A percentile compares a stretch with the other conserved stretches of the same genome.
Conservation (phyloP, 495 filamentous ascomycete species). For the Parathielavia hyrcaniae region DNA sequence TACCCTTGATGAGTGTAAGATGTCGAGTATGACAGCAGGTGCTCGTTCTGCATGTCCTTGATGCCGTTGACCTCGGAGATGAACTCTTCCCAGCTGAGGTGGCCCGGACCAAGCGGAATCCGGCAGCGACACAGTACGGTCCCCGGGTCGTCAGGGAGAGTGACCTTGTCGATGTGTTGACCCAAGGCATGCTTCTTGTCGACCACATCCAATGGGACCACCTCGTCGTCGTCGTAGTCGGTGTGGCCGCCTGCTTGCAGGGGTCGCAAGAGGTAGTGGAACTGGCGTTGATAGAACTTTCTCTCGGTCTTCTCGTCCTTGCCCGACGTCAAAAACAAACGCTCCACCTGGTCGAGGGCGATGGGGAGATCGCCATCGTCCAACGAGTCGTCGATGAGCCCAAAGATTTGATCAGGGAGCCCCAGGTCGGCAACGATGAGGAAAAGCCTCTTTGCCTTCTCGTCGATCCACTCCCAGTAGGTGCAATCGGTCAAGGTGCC, state of each 20-base stretch:
- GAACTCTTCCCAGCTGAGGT: constrained; percentile 60
- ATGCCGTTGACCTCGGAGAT: constrained; percentile 59
- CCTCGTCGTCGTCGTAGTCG: constrained; percentile 68
- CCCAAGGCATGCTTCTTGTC: constrained; percentile 48
- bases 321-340: constrained; percentile 55
- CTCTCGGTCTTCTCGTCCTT: constrained; percentile 59
- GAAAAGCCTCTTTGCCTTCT: constrained; percentile 72
- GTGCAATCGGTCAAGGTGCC: constrained; percentile 83
- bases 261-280: constrained; percentile 67
- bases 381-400: constrained; percentile 75
- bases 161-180: constrained; percentile 60
- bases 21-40: constrained; percentile 72
- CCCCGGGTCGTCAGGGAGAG: constrained; percentile 53
- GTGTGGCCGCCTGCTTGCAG: constrained; percentile 64
- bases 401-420: constrained; percentile 78
- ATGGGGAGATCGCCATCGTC: constrained; percentile 87
- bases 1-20: constrained; percentile 69
- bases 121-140: constrained; percentile 64
- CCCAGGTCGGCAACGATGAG: constrained; percentile 75
- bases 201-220: constrained; percentile 66
- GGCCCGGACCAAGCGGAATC: constrained; percentile 55
- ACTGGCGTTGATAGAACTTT: constrained; percentile 77
- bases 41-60: constrained; percentile 62
- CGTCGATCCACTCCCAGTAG: constrained; percentile 87
- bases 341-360: constrained; percentile 61